These are phyloP conservation scores for Xylariaceae sp. DNA, from an alignment of 2,329 filamentous ascomycete species.

Conservation along the genomic window DNA sequence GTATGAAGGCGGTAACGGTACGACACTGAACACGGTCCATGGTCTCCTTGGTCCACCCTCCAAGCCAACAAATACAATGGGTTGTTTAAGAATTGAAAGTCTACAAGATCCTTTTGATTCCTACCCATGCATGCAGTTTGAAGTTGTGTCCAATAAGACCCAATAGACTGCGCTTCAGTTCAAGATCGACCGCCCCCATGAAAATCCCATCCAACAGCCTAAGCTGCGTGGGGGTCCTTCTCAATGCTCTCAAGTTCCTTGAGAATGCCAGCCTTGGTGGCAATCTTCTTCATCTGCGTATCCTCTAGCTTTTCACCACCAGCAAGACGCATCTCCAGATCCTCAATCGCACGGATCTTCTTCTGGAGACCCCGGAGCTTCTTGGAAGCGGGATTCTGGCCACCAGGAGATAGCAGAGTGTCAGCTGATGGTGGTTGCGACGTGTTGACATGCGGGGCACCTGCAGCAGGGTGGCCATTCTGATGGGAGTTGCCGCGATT, in stretches of 20 bases:
- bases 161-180: neutral
- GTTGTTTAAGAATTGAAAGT: neutral
- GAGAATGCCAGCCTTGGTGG: slow-evolving; percentile 76
- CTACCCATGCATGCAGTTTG: neutral
- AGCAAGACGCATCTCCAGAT: slow-evolving; percentile 93
- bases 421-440: slow-evolving; percentile 43
- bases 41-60: no score
- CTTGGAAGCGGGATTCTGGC: slow-evolving; percentile 74
- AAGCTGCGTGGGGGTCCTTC: slow-evolving; percentile 30
- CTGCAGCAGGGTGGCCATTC: slow-evolving; percentile 24
- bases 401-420: slow-evolving; percentile 39
- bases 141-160: slow-evolving; percentile 12
- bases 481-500: slow-evolving; percentile 48
- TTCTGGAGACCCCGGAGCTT: slow-evolving; percentile 91
- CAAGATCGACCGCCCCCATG: neutral
- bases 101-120: neutral
- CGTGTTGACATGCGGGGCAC: slow-evolving; percentile 29
- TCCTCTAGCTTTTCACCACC: slow-evolving; percentile 96
- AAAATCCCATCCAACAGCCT: neutral
- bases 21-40: no score
- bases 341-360: slow-evolving; percentile 96
- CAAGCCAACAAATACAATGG: no score
- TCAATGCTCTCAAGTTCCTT: slow-evolving; percentile 69
- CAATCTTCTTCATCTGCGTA: slow-evolving; percentile 97
- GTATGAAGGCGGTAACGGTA: no score